Evolutionary conservation across 495 filamentous ascomycete genomes (phyloP), one percentile per base, ranked within the genome.

Genomic region (Penicillium bialowiezense): DNA sequence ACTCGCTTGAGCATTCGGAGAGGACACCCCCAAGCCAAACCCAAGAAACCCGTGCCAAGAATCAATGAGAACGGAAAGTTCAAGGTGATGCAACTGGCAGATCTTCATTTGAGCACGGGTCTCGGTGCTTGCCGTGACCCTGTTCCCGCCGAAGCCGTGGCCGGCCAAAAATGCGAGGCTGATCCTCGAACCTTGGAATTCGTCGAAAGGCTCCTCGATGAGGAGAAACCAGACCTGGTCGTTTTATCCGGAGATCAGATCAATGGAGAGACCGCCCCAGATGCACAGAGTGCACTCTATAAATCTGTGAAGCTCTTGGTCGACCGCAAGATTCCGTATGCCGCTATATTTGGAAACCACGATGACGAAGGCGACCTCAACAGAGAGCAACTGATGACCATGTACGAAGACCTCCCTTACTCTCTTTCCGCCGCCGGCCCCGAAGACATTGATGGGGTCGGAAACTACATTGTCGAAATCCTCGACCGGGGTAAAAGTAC

Each of bases 331-430:
- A 87, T 96, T 34, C 95, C 93, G 0, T 98, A 92, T 58, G 92
- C 90, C 31, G 83, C 86, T 39, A 97, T 98, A 45, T 95, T 97
- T 59, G 93, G 93, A 34, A 98, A 98, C 63, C 93, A 98, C 67
- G 93, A 98, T 63, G 91, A 97, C 63, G 92, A 97, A 74, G 88
- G 88, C 13, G 78, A 90, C 40, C 76, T 96, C 46, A 78, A 82
- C 18, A 86, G 95, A 18, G 69, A 76, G 4, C 81, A 81, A 4
- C 83, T 89, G 52, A 97, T 97, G 92, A 72, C 81, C 5, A 76
- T 98, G 18, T 82, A 93, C 29, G 82, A 95, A 66, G 80, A 83
- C 2, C 77, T 98, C 1, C 95, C 93, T 5, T 97, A 90, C 70
- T 96, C 89, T 7, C 78, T 97, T 23, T 89, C 91, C 29, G 69